These are phyloP conservation scores for Trichoderma hamatum DNA, from an alignment of 2,329 filamentous ascomycete genomes.

Conservation along the genomic window DNA sequence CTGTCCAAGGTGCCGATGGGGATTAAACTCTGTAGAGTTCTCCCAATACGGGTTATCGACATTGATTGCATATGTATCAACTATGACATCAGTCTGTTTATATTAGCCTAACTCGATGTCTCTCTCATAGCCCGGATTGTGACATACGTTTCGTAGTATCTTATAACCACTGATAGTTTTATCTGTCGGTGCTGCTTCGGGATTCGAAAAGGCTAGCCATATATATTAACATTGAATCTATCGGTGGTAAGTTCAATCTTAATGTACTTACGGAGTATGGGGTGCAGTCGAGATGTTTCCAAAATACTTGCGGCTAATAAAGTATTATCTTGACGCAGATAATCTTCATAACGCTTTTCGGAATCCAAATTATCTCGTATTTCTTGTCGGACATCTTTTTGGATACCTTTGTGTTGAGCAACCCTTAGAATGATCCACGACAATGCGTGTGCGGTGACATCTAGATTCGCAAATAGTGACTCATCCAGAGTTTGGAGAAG, in stretches of 20 bases:
- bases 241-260: neutral
- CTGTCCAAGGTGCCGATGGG: neutral
- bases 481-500: constrained; percentile 27
- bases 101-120: neutral
- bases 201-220: neutral
- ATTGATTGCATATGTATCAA: constrained; percentile 27
- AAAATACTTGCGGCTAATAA: constrained; percentile 18
- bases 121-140: neutral
- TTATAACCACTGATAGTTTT: neutral
- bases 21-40: neutral
- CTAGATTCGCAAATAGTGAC: constrained; percentile 25
- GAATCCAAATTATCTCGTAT: neutral
- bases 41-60: constrained; percentile 26
- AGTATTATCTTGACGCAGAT: constrained; percentile 16
- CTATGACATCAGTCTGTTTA: constrained; percentile 23
- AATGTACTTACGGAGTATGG: constrained; percentile 16
- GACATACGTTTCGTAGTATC: neutral
- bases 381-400: neutral
- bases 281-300: constrained; percentile 25
- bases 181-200: neutral
- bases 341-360: neutral
- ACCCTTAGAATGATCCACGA: too few species aligned
- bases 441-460: too few species aligned
- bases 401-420: neutral
- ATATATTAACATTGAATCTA: neutral